Conservation (phyloP, 2,329 filamentous ascomycete species). For the Penicillium sclerotiorum region DNA sequence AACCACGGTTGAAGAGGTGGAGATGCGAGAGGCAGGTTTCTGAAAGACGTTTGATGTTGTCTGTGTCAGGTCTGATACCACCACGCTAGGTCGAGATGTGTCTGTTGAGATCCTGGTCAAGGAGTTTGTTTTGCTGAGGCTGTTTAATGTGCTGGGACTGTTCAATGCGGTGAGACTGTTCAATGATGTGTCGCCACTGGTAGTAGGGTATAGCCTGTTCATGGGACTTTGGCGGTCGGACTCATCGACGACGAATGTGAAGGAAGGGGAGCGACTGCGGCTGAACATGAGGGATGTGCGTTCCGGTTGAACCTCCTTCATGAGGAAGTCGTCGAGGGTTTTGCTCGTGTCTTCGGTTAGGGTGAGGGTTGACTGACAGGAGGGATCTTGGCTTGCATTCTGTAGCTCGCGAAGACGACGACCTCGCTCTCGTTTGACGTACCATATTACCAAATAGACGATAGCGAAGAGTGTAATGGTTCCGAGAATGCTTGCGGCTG, state of each 20-base stretch:
- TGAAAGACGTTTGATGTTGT: not conserved
- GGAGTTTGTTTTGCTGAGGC: slow-evolving; percentile 8
- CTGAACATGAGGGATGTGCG: slow-evolving; percentile 35
- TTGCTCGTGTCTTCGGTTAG: slow-evolving; percentile 25
- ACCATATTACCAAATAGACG: slow-evolving; percentile 24
- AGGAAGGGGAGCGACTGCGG: slow-evolving; percentile 28
- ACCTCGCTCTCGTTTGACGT: slow-evolving; percentile 18
- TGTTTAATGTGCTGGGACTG: slow-evolving; percentile 5
- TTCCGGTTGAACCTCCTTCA: slow-evolving; percentile 21
- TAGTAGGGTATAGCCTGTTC: slow-evolving; percentile 3
- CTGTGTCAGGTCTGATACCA: slow-evolving; percentile 4
- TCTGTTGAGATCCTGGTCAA: slow-evolving; percentile 10
- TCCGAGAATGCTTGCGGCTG: slow-evolving; percentile 29
- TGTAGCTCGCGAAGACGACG: slow-evolving; percentile 20
- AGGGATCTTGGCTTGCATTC: slow-evolving; percentile 16
- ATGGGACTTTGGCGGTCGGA: not conserved
- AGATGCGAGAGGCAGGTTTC: not conserved
- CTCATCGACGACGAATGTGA: slow-evolving; percentile 22
- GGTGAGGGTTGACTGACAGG: slow-evolving; percentile 20
- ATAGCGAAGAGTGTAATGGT: slow-evolving; percentile 23
- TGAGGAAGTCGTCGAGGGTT: slow-evolving; percentile 18
- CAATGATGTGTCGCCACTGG: slow-evolving; percentile 4
- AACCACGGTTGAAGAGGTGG: not conserved
- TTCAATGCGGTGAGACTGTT: slow-evolving; percentile 5
- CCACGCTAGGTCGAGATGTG: slow-evolving; percentile 1